phyloP scores from a whole-genome alignment of 441 rosid species.

The Mallotus japonicus region DNA sequence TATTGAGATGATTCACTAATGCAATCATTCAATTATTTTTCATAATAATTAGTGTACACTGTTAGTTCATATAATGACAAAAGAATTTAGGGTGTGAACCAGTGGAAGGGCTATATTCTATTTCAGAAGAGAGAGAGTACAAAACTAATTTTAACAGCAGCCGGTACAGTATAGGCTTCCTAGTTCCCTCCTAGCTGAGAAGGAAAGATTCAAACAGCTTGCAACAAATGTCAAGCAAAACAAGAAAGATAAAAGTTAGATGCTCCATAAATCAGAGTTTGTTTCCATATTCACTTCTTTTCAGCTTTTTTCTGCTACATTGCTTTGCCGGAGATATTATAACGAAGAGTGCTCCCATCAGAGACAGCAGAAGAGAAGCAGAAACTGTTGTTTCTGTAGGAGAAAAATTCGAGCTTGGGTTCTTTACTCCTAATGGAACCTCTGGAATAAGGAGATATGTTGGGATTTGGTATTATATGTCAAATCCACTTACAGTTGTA shows the following conservation, averaged over 20 bases:
- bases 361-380: slow-evolving; percentile 36
- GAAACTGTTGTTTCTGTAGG: slow-evolving; percentile 49
- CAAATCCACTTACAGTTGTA: slow-evolving; percentile 41
- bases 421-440: slow-evolving; percentile 51
- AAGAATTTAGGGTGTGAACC: too few relatives aligned
- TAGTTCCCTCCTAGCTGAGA: background rate
- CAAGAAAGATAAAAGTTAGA: background rate
- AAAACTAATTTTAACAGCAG: background rate
- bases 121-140: background rate
- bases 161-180: background rate
- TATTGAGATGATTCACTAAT: too few relatives aligned
- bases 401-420: slow-evolving; percentile 54
- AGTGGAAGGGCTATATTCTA: too few relatives aligned
- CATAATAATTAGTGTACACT: too few relatives aligned
- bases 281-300: slow-evolving; percentile 29
- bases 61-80: too few relatives aligned
- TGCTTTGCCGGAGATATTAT: slow-evolving; percentile 37
- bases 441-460: slow-evolving; percentile 39
- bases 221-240: background rate
- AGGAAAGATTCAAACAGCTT: slow-evolving; percentile 3
- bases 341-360: slow-evolving; percentile 26
- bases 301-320: slow-evolving; percentile 24
- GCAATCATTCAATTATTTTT: too few relatives aligned
- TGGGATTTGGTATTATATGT: slow-evolving; percentile 55
- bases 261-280: slow-evolving; percentile 12